Evolutionary conservation across 2,329 filamentous ascomycete species (phyloP), one percentile per base, ranked within the genome.

Genomic region (Microdochium paspali): DNA sequence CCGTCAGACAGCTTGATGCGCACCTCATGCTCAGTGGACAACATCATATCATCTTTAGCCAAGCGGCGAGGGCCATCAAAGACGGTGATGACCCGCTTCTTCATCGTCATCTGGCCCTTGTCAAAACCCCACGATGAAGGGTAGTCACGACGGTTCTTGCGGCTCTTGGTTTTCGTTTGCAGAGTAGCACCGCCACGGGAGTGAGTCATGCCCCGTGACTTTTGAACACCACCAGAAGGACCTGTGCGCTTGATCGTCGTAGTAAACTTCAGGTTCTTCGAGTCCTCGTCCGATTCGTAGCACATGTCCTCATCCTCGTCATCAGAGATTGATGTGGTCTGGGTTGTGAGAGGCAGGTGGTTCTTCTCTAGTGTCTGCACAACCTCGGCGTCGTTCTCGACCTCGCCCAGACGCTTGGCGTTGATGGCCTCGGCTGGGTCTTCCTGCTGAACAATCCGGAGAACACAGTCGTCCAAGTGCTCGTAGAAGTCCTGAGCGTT

Each of bases 31-130:
- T 95, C 90, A 15, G 87, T 90, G 56, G 90, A 89, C 45, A 98
- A 82, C 90, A 96, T 95, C 89, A 97, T 93, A 68, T 98, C 93
- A 62, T 98, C 93, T 72, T 97, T 97, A 79, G 87, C 93, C 45
- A 98, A 76, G 39, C 91, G 83, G 46, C 90, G 82, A 15, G 77
- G 77, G 1, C 93, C 93, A 61, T 97, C 90, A 59, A 94, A 98
- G 20, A 95, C 87, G 53, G 89, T 89, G 59, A 97, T 76, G 47
- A 96, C 89, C 24, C 93, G 87, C 79, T 96, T 96, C 80, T 94
- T 96, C 81, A 95, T 94, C 62, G 87, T 94, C 88, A 97, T 95
- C 72, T 93, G 90, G 59, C 88, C 86, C 59, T 87, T 84, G 52
- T 90, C 80, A 58, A 90, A 93, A 46, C 93, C 91, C 93, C 93